Evolutionary conservation across 495 filamentous ascomycete genomes (phyloP).

Genomic region (Diplogelasinospora grovesii): DNA sequence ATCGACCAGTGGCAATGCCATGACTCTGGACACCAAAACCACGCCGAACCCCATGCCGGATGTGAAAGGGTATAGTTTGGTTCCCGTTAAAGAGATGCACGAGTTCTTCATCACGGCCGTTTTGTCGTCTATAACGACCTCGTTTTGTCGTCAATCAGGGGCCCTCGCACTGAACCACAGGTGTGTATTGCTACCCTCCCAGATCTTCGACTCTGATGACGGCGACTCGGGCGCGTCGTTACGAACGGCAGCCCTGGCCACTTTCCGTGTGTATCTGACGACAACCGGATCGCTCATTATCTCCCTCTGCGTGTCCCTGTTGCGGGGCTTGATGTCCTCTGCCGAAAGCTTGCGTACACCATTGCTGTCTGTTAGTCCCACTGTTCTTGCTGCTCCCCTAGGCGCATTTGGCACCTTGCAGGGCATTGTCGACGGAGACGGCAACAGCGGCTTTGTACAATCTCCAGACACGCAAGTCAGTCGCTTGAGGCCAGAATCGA

Average conservation of each 20-base stretch:
- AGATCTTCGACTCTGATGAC: constrained; percentile 15
- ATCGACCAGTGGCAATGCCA: not conserved
- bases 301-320: constrained; percentile 32
- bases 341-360: constrained; percentile 29
- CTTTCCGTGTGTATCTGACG: constrained; percentile 41
- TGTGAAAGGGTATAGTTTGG: constrained; percentile 20
- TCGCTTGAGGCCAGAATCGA: constrained; percentile 28
- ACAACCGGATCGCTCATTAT: constrained; percentile 42
- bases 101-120: constrained; percentile 40
- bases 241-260: constrained; percentile 33
- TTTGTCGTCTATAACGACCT: constrained; percentile 37
- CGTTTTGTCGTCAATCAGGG: constrained; percentile 32
- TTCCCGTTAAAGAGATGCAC: constrained; percentile 29
- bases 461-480: constrained; percentile 43
- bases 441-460: constrained; percentile 26
- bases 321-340: constrained; percentile 32
- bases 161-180: constrained; percentile 39
- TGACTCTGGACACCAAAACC: constrained; percentile 26
- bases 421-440: constrained; percentile 21
- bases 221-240: constrained; percentile 12
- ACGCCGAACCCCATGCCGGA: constrained; percentile 12
- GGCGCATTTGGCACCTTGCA: constrained; percentile 40
- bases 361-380: constrained; percentile 27
- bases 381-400: constrained; percentile 39
- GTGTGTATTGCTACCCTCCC: constrained; percentile 30